Percentiles rank a stretch among this genome's conserved stretches.
phyloP scores from a whole-genome alignment of 345 rosid species.

The Brassica cretica region DNA sequence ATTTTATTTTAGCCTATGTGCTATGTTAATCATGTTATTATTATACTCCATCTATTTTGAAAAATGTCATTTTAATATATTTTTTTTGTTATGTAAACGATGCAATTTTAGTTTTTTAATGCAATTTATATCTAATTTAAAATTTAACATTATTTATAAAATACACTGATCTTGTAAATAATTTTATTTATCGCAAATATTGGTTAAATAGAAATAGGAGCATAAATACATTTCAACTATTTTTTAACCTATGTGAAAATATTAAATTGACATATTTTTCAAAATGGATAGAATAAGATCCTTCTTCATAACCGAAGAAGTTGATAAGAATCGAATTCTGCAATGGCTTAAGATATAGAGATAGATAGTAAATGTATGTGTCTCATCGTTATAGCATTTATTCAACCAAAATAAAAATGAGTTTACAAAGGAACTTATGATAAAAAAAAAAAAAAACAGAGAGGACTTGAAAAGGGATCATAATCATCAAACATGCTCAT shows the following conservation, averaged over 20 bases:
- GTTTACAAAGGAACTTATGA: conserved; percentile 21
- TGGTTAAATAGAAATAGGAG: too few species aligned
- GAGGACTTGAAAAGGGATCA: conserved; percentile 3
- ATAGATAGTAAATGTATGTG: conserved; percentile 7
- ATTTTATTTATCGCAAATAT: too few species aligned
- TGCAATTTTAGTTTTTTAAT: too few species aligned
- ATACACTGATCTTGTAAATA: too few species aligned
- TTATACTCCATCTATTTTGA: too few species aligned
- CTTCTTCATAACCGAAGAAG: not conserved
- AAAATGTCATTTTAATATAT: too few species aligned
- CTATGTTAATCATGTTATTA: not conserved
- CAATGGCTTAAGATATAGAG: conserved; percentile 10
- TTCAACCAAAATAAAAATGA: conserved; percentile 32
- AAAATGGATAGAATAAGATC: not conserved
- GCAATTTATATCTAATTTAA: too few species aligned
- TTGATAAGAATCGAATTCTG: conserved; percentile 15
- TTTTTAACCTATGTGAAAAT: too few species aligned
- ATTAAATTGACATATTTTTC: too few species aligned
- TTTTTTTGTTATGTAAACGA: too few species aligned
- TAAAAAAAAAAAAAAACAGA: conserved; percentile 9
- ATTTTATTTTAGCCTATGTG: not conserved
- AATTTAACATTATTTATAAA: too few species aligned
- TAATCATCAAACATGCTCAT: conserved; percentile 18
- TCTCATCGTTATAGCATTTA: conserved; percentile 33
- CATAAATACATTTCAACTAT: too few species aligned